Conservation (phyloP, 2,329 filamentous ascomycete species). For the Apiospora sp. region DNA sequence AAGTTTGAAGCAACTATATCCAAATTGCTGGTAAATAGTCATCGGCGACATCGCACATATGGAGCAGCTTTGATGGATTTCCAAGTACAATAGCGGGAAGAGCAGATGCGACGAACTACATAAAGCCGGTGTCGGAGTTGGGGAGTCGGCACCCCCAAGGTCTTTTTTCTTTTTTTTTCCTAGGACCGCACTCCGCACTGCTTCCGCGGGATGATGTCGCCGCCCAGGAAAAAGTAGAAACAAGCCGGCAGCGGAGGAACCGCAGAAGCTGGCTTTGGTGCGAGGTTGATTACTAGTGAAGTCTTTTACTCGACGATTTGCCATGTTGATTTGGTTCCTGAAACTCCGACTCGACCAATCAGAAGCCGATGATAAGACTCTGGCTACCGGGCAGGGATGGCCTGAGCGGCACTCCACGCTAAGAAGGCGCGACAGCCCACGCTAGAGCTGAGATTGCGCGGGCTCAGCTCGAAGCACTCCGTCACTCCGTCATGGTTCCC, state of each 20-base stretch:
- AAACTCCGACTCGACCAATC: constrained; percentile 14
- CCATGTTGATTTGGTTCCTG: constrained; percentile 18
- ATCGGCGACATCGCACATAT: constrained; percentile 1
- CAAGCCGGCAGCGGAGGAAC: constrained; percentile 7
- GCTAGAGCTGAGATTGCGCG: constrained; percentile 11
- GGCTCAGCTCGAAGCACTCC: background rate
- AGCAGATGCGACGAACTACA: background rate
- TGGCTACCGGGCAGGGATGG: constrained; percentile 9
- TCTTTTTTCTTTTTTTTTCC: background rate
- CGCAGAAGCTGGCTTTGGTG: background rate
- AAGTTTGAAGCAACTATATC: background rate
- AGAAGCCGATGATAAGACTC: constrained; percentile 1
- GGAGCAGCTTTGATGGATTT: background rate
- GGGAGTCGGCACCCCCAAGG: background rate
- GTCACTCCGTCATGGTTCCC: constrained; percentile 11
- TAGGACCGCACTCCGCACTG: background rate
- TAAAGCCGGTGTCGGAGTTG: constrained; percentile 8
- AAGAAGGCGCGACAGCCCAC: background rate
- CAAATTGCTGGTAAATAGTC: background rate
- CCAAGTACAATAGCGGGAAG: background rate
- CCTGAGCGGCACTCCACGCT: background rate
- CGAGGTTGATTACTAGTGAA: background rate
- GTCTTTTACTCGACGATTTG: constrained; percentile 7
- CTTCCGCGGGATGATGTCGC: constrained; percentile 16
- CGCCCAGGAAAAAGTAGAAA: background rate